A percentile compares a stretch with the other conserved stretches of the same genome.
Evolutionary conservation across 192 early-diverging fungal genomes (phyloP).

Genomic region (Ramicandelaber brevisporus): DNA sequence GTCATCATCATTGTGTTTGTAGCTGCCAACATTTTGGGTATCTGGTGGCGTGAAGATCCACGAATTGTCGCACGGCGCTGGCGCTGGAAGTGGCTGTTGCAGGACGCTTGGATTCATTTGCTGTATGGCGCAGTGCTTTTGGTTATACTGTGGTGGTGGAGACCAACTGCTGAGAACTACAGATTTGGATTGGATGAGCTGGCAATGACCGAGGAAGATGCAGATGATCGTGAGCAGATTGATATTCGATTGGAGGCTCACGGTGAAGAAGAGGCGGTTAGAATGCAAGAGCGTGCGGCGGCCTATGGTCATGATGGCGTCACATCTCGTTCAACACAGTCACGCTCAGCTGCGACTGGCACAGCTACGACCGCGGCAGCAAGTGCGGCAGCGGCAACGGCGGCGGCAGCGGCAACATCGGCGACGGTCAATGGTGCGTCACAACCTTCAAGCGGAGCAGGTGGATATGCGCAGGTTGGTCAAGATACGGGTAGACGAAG

Average conservation of each 20-base stretch:
- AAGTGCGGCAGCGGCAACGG: too few relatives aligned
- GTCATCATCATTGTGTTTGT: slow-evolving; percentile 50
- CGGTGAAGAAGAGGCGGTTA: neutral
- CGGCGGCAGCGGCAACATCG: too few relatives aligned
- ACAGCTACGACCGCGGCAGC: too few relatives aligned
- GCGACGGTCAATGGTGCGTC: too few relatives aligned
- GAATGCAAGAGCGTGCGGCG: neutral
- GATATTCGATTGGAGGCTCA: too few relatives aligned
- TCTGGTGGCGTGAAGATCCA: slow-evolving; percentile 27
- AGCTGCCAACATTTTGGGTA: slow-evolving; percentile 55
- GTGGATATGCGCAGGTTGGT: too few relatives aligned
- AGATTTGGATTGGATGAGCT: slow-evolving; percentile 76
- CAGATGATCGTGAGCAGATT: slow-evolving; percentile 41
- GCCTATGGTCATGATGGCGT: too few relatives aligned
- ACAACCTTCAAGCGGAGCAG: too few relatives aligned
- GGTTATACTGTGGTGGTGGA: slow-evolving; percentile 66
- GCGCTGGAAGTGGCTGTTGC: slow-evolving; percentile 70
- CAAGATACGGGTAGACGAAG: too few relatives aligned
- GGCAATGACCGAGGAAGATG: slow-evolving; percentile 40
- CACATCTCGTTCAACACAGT: too few relatives aligned
- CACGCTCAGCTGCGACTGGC: too few relatives aligned
- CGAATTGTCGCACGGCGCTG: slow-evolving; percentile 54
- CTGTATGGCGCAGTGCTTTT: slow-evolving; percentile 59
- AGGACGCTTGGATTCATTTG: slow-evolving; percentile 82
- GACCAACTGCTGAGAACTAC: slow-evolving; percentile 76